Evolutionary conservation across 2,329 filamentous ascomycete species (phyloP).

Genomic region (Sclerotinia trifoliorum): DNA sequence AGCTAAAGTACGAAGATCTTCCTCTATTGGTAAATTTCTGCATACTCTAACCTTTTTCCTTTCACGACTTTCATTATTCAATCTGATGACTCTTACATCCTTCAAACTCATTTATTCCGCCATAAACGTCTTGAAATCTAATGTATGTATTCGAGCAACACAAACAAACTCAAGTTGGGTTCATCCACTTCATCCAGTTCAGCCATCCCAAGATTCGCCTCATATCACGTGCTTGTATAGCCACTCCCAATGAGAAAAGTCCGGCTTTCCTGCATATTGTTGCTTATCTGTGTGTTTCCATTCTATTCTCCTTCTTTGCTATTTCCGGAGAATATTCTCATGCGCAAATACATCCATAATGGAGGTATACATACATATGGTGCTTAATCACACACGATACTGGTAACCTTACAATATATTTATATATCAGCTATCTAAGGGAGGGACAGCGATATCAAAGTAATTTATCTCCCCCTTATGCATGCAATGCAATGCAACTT

Average conservation of each 20-base stretch:
- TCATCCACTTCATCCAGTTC: neutral
- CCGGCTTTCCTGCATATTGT: slow-evolving; percentile 2
- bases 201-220: neutral
- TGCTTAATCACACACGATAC: too few relatives aligned
- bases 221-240: neutral
- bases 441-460: neutral
- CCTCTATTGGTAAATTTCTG: slow-evolving; percentile 17
- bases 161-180: neutral
- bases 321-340: neutral
- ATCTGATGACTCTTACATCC: neutral
- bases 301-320: slow-evolving; percentile 4
- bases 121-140: neutral
- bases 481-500: neutral
- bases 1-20: slow-evolving; percentile 19
- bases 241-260: neutral
- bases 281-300: slow-evolving; percentile 10
- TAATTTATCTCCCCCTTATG: neutral
- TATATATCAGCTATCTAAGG: too few relatives aligned
- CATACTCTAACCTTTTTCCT: slow-evolving; percentile 3
- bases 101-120: neutral
- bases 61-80: neutral
- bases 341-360: neutral
- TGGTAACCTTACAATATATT: neutral
- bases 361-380: too few relatives aligned
- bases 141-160: neutral